These are phyloP conservation scores for Verticillium alfalfae DNA, from an alignment of 2,329 filamentous ascomycete genomes.

Conservation along the genomic window DNA sequence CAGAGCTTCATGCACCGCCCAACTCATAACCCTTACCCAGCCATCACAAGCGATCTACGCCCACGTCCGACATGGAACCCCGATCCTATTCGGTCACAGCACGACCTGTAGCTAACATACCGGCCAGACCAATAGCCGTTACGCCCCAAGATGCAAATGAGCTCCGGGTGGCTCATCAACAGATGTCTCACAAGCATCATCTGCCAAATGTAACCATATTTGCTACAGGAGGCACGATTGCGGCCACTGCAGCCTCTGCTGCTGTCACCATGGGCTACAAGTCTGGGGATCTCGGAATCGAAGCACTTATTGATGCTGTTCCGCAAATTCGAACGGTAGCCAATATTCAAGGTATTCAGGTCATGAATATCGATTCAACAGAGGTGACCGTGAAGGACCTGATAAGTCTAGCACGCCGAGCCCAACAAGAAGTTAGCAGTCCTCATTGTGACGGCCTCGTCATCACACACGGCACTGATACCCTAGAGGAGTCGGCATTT, in stretches of 20 bases:
- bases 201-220: slow-evolving; percentile 53
- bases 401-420: slow-evolving; percentile 38
- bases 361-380: slow-evolving; percentile 41
- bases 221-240: slow-evolving; percentile 54
- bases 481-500: slow-evolving; percentile 58
- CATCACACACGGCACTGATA: slow-evolving; percentile 62
- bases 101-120: not conserved
- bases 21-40: not conserved
- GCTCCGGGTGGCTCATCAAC: not conserved
- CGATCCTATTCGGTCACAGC: not conserved
- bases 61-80: not conserved
- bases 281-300: slow-evolving; percentile 38
- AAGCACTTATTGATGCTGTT: slow-evolving; percentile 46
- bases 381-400: slow-evolving; percentile 43
- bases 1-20: not conserved
- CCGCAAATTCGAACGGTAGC: slow-evolving; percentile 48
- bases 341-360: slow-evolving; percentile 48
- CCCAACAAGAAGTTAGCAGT: slow-evolving; percentile 40
- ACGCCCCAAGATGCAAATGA: not conserved
- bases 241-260: slow-evolving; percentile 41
- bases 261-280: slow-evolving; percentile 39
- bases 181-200: slow-evolving; percentile 25
- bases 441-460: slow-evolving; percentile 43
- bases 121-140: not conserved
- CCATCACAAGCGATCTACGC: not conserved